Percentiles rank a stretch among this genome's conserved stretches.
Conservation (phyloP, 768 basidiomycete species). For the Russula sp. region DNA sequence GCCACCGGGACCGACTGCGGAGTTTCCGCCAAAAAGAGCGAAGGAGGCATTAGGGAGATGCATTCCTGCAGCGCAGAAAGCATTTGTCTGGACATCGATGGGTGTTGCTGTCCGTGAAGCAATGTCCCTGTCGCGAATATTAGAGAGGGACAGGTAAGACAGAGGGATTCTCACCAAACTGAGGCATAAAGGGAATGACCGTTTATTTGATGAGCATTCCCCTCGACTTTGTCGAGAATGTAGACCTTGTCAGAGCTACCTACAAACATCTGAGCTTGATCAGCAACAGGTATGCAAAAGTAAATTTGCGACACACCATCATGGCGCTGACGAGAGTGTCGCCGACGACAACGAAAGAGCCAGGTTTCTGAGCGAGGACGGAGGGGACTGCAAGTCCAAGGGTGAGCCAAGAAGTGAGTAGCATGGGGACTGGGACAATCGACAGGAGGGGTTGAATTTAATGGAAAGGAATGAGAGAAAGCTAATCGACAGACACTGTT, state of each 20-base stretch:
- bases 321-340: constrained; percentile 45
- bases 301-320: constrained; percentile 38
- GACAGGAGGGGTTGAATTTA: too few relatives aligned
- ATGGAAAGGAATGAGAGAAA: too few relatives aligned
- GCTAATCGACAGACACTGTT: too few relatives aligned
- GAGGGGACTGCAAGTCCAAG: constrained; percentile 29
- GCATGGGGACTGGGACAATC: constrained; percentile 24
- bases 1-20: constrained; percentile 64
- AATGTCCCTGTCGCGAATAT: constrained; percentile 47
- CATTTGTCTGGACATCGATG: constrained; percentile 70
- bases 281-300: not conserved
- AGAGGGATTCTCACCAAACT: constrained; percentile 44
- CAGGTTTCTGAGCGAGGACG: constrained; percentile 21
- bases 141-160: not conserved
- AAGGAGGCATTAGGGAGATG: constrained; percentile 77
- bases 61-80: constrained; percentile 79
- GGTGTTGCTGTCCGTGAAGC: constrained; percentile 48
- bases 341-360: constrained; percentile 32
- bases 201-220: constrained; percentile 57
- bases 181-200: constrained; percentile 73
- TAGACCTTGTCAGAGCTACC: constrained; percentile 79
- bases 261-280: constrained; percentile 59
- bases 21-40: constrained; percentile 72
- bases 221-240: constrained; percentile 88
- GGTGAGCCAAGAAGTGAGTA: constrained; percentile 37